Conservation (phyloP, 176 grass and related monocot genomes). For the Rhynchospora breviuscula region DNA sequence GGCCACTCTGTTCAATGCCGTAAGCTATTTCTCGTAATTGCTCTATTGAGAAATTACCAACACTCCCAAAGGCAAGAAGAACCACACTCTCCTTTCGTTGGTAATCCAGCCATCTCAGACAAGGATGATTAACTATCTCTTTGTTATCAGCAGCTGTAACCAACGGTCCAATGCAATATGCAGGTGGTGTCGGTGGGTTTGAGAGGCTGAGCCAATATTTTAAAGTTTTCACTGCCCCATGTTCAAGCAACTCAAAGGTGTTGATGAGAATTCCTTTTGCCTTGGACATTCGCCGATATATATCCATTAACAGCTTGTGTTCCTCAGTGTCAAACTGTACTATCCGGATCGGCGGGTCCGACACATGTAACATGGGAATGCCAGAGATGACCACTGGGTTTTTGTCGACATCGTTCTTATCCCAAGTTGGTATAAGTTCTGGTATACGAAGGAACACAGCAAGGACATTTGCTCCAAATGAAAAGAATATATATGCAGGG, state of each 20-base stretch:
- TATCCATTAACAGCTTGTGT: background rate
- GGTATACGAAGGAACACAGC: slow-evolving; percentile 18
- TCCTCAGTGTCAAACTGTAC: background rate
- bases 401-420: slow-evolving; percentile 25
- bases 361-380: slow-evolving; percentile 28
- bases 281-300: background rate
- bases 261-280: slow-evolving; percentile 30
- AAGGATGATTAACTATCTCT: background rate
- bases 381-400: slow-evolving; percentile 27
- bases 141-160: background rate
- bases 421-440: background rate
- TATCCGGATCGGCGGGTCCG: background rate
- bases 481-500: slow-evolving; percentile 26
- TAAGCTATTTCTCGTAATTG: slow-evolving; percentile 25
- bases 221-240: slow-evolving; percentile 1
- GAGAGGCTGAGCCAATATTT: background rate
- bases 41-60: slow-evolving; percentile 12
- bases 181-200: background rate
- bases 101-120: slow-evolving; percentile 18
- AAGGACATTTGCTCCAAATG: slow-evolving; percentile 22
- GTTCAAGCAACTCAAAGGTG: slow-evolving; percentile 34
- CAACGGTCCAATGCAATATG: slow-evolving; percentile 41
- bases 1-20: slow-evolving; percentile 19
- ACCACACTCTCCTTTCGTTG: slow-evolving; percentile 18
- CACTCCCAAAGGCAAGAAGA: slow-evolving; percentile 26